Evolutionary conservation across 768 basidiomycete species (phyloP).

Genomic region (Leucosporidium scottii): DNA sequence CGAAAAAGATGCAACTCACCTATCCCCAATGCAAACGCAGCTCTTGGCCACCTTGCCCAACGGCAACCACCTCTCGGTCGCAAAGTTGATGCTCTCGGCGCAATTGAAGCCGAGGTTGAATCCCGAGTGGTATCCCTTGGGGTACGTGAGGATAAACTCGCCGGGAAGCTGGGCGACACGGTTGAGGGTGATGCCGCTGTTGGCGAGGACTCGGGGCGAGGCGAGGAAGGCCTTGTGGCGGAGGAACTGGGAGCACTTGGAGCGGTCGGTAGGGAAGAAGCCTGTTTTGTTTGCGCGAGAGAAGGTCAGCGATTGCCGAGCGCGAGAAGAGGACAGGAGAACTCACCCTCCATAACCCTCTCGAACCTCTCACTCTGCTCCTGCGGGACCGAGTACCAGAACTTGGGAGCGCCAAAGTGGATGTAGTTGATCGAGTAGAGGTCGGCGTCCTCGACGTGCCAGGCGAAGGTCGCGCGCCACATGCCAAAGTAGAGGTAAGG

Average conservation of each 20-base stretch:
- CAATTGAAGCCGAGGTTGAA: slow-evolving; percentile 96
- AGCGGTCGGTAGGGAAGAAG: slow-evolving; percentile 80
- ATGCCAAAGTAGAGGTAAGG: slow-evolving; percentile 98
- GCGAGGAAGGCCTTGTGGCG: slow-evolving; percentile 94
- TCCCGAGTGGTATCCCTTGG: slow-evolving; percentile 90
- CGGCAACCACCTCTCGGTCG: slow-evolving; percentile 87
- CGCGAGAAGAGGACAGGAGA: neutral
- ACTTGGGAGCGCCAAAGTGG: slow-evolving; percentile 89
- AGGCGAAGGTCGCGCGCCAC: slow-evolving; percentile 98
- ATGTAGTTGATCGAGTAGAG: slow-evolving; percentile 98
- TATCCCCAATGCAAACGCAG: slow-evolving; percentile 44
- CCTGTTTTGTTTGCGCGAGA: slow-evolving; percentile 6
- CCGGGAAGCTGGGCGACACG: slow-evolving; percentile 80
- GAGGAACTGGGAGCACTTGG: slow-evolving; percentile 82
- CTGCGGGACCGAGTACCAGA: slow-evolving; percentile 96
- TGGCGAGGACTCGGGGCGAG: slow-evolving; percentile 72
- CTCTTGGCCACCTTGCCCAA: slow-evolving; percentile 64
- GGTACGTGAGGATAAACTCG: slow-evolving; percentile 95
- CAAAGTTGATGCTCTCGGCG: slow-evolving; percentile 95
- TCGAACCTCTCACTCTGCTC: slow-evolving; percentile 74
- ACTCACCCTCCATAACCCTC: slow-evolving; percentile 73
- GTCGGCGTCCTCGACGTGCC: slow-evolving; percentile 99
- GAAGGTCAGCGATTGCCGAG: neutral
- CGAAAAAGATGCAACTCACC: no score
- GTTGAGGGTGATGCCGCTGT: slow-evolving; percentile 74